Evolutionary conservation across 352 stramenopile genomes (phyloP).

Genomic region (Halophytophthora polymorphica): DNA sequence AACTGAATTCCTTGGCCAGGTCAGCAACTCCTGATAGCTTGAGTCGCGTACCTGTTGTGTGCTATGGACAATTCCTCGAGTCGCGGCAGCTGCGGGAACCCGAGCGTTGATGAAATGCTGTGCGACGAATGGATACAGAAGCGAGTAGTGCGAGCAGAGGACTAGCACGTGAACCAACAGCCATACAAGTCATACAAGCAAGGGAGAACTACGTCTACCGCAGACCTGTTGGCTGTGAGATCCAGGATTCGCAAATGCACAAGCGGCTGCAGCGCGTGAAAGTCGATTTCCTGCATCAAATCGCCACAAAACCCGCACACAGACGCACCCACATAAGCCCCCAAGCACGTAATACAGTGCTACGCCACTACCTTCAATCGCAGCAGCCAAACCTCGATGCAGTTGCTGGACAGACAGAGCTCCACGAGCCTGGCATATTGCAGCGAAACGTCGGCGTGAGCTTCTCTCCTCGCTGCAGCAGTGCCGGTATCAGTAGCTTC

Average conservation of each 20-base stretch:
- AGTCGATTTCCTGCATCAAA: conserved; percentile 46
- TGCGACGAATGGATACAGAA: background rate
- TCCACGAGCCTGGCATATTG: conserved; percentile 47
- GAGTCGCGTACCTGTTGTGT: conserved; percentile 65
- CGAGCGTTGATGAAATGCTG: conserved; percentile 53
- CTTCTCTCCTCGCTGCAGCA: too few relatives aligned
- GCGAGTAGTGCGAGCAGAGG: conserved; percentile 2
- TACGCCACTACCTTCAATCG: background rate
- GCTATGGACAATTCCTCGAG: conserved; percentile 75
- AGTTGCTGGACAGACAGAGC: conserved; percentile 81
- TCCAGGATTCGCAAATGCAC: conserved; percentile 67
- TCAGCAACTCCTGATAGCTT: too few relatives aligned
- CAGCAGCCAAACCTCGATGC: conserved; percentile 40
- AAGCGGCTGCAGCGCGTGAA: conserved; percentile 57
- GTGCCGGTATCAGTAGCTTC: too few relatives aligned
- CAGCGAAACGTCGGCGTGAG: background rate
- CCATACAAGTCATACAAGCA: too few relatives aligned
- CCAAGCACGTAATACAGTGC: too few relatives aligned
- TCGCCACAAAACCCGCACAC: too few relatives aligned
- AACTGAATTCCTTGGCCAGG: too few relatives aligned
- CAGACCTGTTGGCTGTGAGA: conserved; percentile 78
- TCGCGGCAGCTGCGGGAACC: conserved; percentile 55
- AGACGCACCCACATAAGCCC: too few relatives aligned
- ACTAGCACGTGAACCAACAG: too few relatives aligned
- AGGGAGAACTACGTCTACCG: too few relatives aligned